Conservation (phyloP, 2,329 filamentous ascomycete species). For the Cladophialophora bantiana region DNA sequence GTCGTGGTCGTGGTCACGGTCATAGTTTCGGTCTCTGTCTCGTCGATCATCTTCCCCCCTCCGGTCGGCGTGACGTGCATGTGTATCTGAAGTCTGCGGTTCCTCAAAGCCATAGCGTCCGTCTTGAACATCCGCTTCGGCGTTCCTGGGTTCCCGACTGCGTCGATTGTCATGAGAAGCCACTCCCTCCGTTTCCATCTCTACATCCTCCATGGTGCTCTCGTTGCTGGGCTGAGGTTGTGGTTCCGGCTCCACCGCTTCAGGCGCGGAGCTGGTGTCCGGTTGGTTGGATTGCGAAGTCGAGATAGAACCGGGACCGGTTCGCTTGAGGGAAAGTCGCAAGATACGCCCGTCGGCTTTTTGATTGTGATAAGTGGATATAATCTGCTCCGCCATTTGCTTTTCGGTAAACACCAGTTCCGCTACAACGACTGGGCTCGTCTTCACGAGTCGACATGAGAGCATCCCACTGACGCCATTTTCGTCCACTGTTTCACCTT, state of each 20-base stretch:
- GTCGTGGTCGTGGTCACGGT: slow-evolving; percentile 32
- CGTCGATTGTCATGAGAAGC: slow-evolving; percentile 19
- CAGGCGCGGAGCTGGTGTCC: not conserved
- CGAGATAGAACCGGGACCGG: slow-evolving; percentile 20
- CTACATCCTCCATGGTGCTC: slow-evolving; percentile 43
- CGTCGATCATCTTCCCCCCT: slow-evolving; percentile 35
- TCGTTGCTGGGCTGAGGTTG: slow-evolving; percentile 11
- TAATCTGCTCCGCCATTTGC: slow-evolving; percentile 63
- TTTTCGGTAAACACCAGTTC: slow-evolving; percentile 66
- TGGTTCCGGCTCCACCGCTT: slow-evolving; percentile 8
- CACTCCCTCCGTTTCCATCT: slow-evolving; percentile 41
- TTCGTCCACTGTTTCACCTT: slow-evolving; percentile 47
- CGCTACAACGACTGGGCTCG: slow-evolving; percentile 63
- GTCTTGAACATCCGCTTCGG: slow-evolving; percentile 48
- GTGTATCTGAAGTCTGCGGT: slow-evolving; percentile 27
- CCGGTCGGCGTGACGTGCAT: slow-evolving; percentile 15
- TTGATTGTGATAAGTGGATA: slow-evolving; percentile 68
- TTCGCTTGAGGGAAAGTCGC: slow-evolving; percentile 62
- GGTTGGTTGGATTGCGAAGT: not conserved
- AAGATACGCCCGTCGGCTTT: slow-evolving; percentile 69
- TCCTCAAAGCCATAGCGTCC: slow-evolving; percentile 49
- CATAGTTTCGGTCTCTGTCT: slow-evolving; percentile 31
- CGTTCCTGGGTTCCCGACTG: slow-evolving; percentile 35
- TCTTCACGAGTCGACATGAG: slow-evolving; percentile 61
- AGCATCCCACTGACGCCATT: slow-evolving; percentile 51